Base-by-base conservation (phyloP, 2,329 filamentous ascomycete genomes). In the Sporothrix schenckii region DNA sequence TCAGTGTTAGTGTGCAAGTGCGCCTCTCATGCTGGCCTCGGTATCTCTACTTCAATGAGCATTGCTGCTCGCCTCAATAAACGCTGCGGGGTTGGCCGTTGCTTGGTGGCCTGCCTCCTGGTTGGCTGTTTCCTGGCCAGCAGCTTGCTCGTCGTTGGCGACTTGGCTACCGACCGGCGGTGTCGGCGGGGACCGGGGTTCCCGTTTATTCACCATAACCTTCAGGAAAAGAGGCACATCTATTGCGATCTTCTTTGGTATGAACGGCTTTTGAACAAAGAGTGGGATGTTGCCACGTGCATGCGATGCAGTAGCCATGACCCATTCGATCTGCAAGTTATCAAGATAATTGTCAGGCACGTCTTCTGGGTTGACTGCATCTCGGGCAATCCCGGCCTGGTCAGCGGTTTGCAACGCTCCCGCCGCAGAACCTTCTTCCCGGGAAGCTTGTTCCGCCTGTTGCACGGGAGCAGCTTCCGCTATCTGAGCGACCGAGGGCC, bases 251-350 rank as follows among this genome's bases (percentile, higher is more conserved):
- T 86, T 84, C 1, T 83, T 84, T 1, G 89, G 86, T 65, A 92
- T 82, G 3, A 85, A 87, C 77, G 86, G 75, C 72, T 87, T 88
- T 81, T 93, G 91, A 74, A 90, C 77, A 82, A 84, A 88, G 77
- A 84, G 81, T 0, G 92, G 92, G 70, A 94, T 76, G 39, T 84
- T 78, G 0, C 92, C 92, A 69, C 84, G 84, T 0, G 91, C 91
- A 77, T 94, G 87, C 71, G 88, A 91, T 13, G 89, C 86, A 11
- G 91, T 94, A 10, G 88, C 90, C 90, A 94, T 94, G 71, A 90
- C 82, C 92, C 92, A 95, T 78, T 91, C 88, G 61, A 92, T 68
- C 24, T 53, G 49, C 7, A 34, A 9, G n/a, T 24, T 9, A 7
- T 7, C 34, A 34, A 34, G 30, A 49, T 16, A 16, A 2, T 44